A percentile compares a stretch with the other conserved stretches of the same genome.
These are phyloP conservation scores for Rhynchospora pubera DNA, from an alignment of 176 grass and related monocot genomes.

Conservation along the genomic window DNA sequence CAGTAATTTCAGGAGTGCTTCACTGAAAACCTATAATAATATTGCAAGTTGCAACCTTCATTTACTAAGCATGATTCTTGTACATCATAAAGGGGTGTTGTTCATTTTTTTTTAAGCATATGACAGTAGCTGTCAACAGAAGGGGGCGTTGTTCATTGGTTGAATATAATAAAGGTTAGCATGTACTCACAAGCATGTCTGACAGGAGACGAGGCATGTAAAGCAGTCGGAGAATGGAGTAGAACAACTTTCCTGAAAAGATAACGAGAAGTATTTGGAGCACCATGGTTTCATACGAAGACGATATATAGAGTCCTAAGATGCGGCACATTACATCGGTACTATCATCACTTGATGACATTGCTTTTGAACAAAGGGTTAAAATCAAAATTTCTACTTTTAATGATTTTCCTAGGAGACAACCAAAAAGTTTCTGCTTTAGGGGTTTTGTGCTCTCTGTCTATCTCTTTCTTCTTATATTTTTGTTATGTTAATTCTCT, in stretches of 20 bases:
- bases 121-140: too few species aligned
- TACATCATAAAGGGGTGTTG: not conserved
- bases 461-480: too few species aligned
- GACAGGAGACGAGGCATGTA: constrained; percentile 62
- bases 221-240: constrained; percentile 44
- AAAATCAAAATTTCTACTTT: not conserved
- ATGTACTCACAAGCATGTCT: constrained; percentile 40
- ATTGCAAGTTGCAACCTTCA: not conserved
- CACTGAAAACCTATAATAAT: not conserved
- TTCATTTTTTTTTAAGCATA: not conserved
- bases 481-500: not conserved
- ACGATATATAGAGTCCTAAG: not conserved
- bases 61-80: not conserved
- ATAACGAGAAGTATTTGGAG: constrained; percentile 20
- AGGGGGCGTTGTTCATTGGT: not conserved
- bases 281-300: constrained; percentile 1
- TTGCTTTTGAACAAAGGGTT: not conserved
- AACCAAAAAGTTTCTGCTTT: not conserved
- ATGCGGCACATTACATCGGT: not conserved
- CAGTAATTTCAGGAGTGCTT: not conserved
- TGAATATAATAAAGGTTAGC: not conserved
- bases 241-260: constrained; percentile 38
- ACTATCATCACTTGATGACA: not conserved
- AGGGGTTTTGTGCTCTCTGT: not conserved
- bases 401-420: not conserved